Base-by-base conservation (phyloP, 1,284 basidiomycete species). In the Tilletia setariae region DNA sequence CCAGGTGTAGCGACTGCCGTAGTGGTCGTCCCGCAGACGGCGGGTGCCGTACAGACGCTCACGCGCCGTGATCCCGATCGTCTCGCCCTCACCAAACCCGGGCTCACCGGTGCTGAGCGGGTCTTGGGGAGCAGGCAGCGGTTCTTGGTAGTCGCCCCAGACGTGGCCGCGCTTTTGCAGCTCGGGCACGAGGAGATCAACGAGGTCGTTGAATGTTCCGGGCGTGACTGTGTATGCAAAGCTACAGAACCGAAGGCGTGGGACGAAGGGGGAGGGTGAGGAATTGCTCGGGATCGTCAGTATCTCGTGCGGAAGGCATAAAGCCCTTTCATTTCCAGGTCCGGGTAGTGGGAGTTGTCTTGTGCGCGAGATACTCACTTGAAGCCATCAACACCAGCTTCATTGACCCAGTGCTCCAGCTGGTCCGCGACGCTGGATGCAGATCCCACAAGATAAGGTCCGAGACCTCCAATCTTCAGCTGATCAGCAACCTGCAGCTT, bases 401-500 rank as follows among this genome's bases (percentile, higher is more conserved):
- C 56, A 0, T 75, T 63, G n/a, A 80, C 71, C 77, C 77, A 80
- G 1, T 61, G 30, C 64, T 80, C 70, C 13, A 81, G 69, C 65
- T 78, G 68, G 49, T 80, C 74, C 0, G 73, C 75, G 42, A 81
- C 75, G 28, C 25, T 47, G 2, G 51, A 46, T 0, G 75, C 72
- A 0, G 68, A 65, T 0, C 79, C 79, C 21, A 76, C 73, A 32
- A 80, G 66, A 30, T 73, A 73, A 0, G 79, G 79, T 0, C 79
- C 79, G 9, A 81, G 67, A n/a, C 79, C 79, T 16, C 79, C 79
- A 16, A 81, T 68, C 63, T 78, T 80, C 69, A 79, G 75, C 69
- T 75, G 69, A 28, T 80, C 68, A 15, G 77, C 77, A 0, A 81
- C 75, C 21, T 70, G 73, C 0, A 61, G 51, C 46, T 77, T 78